phyloP scores from a whole-genome alignment of 1,284 basidiomycete genomes.

The Sutorius eximius region DNA sequence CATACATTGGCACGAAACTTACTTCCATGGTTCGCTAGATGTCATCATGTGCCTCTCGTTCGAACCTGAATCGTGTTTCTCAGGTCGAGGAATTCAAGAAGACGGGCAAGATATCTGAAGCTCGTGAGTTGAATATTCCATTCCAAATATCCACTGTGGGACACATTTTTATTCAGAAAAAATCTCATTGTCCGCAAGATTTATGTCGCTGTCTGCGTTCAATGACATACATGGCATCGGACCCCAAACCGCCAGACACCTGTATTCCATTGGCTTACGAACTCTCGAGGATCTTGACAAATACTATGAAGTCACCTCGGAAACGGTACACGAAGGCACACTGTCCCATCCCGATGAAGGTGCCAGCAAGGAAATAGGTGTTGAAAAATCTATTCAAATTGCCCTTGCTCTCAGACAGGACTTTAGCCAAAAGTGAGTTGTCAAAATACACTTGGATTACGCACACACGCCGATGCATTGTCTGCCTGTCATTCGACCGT shows the following conservation, averaged over 20 bases:
- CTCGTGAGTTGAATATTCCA: conserved; percentile 43
- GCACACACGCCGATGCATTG: not conserved
- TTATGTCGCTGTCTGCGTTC: conserved; percentile 55
- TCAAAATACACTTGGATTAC: not conserved
- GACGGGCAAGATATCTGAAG: conserved; percentile 57
- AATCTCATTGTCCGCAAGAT: conserved; percentile 51
- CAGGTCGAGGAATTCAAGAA: conserved; percentile 65
- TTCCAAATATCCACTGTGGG: not conserved
- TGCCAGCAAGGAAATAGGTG: conserved; percentile 13
- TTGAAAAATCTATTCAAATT: conserved; percentile 44
- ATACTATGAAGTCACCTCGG: conserved; percentile 53
- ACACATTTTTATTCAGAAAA: conserved; percentile 40
- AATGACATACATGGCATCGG: conserved; percentile 74
- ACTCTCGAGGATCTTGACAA: conserved; percentile 61
- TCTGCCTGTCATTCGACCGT: not conserved
- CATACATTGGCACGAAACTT: conserved; percentile 63
- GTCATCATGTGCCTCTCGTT: not conserved
- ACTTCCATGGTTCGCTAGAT: conserved; percentile 48
- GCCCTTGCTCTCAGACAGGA: conserved; percentile 55
- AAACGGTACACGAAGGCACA: conserved; percentile 8
- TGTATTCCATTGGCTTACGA: conserved; percentile 61
- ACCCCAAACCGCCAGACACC: conserved; percentile 57
- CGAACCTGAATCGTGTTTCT: not conserved
- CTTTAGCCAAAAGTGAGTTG: conserved; percentile 38
- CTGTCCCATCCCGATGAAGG: conserved; percentile 4